These are phyloP conservation scores for Fusarium buxicola DNA, from an alignment of 2,329 filamentous ascomycete species.

Conservation along the genomic window DNA sequence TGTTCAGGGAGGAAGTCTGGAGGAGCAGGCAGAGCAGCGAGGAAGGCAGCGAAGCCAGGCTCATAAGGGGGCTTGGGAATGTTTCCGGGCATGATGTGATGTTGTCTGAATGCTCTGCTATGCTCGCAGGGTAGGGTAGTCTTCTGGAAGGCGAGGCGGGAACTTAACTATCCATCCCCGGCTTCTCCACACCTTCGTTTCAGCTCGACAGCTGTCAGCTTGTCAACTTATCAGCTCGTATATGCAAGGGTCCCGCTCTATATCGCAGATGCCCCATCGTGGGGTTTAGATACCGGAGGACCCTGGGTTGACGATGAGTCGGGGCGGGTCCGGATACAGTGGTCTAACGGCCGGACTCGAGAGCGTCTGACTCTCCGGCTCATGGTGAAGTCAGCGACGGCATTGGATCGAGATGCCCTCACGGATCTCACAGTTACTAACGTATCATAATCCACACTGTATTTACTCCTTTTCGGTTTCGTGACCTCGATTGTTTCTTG, in stretches of 20 bases:
- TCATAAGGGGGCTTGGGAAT: slow-evolving; percentile 38
- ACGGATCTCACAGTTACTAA: too few species aligned
- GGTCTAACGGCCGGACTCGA: not conserved
- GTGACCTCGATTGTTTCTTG: not conserved
- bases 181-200: slow-evolving; percentile 1
- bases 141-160: too few species aligned
- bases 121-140: not conserved
- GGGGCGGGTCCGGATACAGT: slow-evolving; percentile 11
- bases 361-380: not conserved
- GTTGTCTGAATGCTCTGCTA: too few species aligned
- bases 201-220: slow-evolving; percentile 1
- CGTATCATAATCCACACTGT: not conserved
- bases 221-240: not conserved
- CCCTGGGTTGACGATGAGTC: slow-evolving; percentile 13
- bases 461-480: not conserved
- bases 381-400: slow-evolving; percentile 7
- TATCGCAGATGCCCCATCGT: not conserved
- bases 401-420: not conserved
- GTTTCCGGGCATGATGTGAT: slow-evolving; percentile 18
- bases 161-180: not conserved
- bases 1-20: slow-evolving; percentile 28
- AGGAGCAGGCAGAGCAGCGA: slow-evolving; percentile 22
- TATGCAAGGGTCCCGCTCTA: slow-evolving; percentile 6
- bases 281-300: slow-evolving; percentile 15
- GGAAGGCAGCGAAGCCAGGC: slow-evolving; percentile 34